Conservation (phyloP, 169 alveolate species). For the Eimeria necatrix region DNA sequence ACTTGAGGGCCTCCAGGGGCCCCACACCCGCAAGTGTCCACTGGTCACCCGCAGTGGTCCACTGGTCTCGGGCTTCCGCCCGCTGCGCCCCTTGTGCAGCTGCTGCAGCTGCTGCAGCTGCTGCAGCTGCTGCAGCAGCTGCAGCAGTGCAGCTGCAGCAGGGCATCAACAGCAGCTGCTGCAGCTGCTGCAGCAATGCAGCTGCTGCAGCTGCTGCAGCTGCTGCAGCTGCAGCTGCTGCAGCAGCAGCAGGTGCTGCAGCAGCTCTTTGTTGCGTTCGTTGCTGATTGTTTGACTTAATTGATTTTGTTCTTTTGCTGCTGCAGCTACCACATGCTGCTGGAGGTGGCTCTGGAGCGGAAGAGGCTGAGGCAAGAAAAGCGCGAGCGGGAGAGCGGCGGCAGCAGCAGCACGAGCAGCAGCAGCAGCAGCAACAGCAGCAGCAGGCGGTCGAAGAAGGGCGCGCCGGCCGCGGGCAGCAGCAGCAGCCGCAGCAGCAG, state of each 20-base stretch:
- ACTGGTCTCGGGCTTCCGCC: too few relatives aligned
- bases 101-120: too few relatives aligned
- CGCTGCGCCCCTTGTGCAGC: too few relatives aligned
- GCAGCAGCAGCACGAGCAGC: background rate
- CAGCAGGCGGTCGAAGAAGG: background rate
- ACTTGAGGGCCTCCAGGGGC: background rate
- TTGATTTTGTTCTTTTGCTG: background rate
- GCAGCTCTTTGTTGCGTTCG: background rate
- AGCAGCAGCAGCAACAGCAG: background rate
- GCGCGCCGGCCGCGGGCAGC: background rate
- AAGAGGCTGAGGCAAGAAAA: background rate
- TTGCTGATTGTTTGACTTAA: background rate
- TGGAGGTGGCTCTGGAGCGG: background rate
- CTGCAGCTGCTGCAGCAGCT: background rate
- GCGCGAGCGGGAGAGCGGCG: background rate
- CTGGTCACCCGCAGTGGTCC: background rate
- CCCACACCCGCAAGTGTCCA: background rate
- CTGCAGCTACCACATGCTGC: background rate
- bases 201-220: background rate
- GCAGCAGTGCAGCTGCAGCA: background rate
- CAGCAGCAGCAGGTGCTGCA: background rate
- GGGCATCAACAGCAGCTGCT: background rate
- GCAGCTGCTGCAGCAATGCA: background rate
- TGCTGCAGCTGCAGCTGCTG: background rate
- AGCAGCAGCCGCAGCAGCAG: background rate